phyloP scores from a whole-genome alignment of 768 basidiomycete species.

The Nidula microcarpa region DNA sequence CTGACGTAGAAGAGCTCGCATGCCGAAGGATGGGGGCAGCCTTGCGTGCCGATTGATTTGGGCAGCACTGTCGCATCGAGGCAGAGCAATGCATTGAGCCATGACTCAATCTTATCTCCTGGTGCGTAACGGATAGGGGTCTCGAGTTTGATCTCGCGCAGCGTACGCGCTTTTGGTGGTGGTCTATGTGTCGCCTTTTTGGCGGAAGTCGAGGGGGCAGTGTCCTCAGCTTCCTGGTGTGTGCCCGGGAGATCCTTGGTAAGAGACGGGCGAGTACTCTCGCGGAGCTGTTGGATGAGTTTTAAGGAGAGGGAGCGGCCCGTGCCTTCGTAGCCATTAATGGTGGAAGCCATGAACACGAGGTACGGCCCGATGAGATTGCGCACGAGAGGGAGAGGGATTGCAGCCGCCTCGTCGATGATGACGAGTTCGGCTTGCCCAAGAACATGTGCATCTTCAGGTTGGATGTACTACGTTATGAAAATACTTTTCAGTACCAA shows the following conservation, averaged over 20 bases:
- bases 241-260: conserved; percentile 51
- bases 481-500: neutral
- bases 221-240: conserved; percentile 36
- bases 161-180: conserved; percentile 64
- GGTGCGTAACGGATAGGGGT: conserved; percentile 90
- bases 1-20: conserved; percentile 97
- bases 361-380: conserved; percentile 95
- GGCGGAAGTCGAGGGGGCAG: conserved; percentile 33
- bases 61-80: conserved; percentile 74
- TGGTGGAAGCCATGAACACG: conserved; percentile 98
- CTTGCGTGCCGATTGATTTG: conserved; percentile 39
- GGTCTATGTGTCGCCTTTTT: conserved; percentile 55
- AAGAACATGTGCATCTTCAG: conserved; percentile 95
- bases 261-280: conserved; percentile 79
- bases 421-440: conserved; percentile 97
- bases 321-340: conserved; percentile 99
- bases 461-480: conserved; percentile 83
- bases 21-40: conserved; percentile 91
- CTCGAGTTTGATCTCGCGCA: conserved; percentile 92
- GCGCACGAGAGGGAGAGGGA: conserved; percentile 92
- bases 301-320: conserved; percentile 98
- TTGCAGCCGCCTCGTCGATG: conserved; percentile 98
- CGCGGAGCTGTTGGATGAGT: conserved; percentile 94
- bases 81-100: conserved; percentile 89
- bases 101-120: conserved; percentile 89